These are phyloP conservation scores for Candida peoriensis DNA, from an alignment of 805 yeast genomes.

Conservation along the genomic window DNA sequence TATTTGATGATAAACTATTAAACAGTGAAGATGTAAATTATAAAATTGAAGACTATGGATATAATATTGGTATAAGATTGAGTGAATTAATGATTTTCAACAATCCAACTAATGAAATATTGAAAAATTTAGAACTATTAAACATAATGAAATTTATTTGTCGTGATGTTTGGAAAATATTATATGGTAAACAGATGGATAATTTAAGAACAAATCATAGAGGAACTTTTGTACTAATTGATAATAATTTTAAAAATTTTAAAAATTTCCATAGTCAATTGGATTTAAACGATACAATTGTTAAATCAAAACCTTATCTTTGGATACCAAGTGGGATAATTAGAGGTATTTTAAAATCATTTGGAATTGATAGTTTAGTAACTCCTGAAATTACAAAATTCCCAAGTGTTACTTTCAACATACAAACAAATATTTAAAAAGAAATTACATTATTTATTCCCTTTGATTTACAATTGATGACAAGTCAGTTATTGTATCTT, in stretches of 20 bases:
- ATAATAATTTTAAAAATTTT: slow-evolving; percentile 54
- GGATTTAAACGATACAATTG: slow-evolving; percentile 39
- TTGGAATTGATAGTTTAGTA: slow-evolving; percentile 64
- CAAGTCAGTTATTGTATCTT: slow-evolving; percentile 50
- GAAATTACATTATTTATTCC: neutral
- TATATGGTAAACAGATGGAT: slow-evolving; percentile 85
- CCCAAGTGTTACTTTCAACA: slow-evolving; percentile 70
- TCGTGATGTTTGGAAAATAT: slow-evolving; percentile 80
- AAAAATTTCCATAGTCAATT: slow-evolving; percentile 41
- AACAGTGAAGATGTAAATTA: slow-evolving; percentile 46
- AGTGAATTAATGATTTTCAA: slow-evolving; percentile 43
- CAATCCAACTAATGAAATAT: slow-evolving; percentile 42
- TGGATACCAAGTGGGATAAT: slow-evolving; percentile 77
- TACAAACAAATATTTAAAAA: slow-evolving; percentile 41
- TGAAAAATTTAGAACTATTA: slow-evolving; percentile 54
- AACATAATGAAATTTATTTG: slow-evolving; percentile 91
- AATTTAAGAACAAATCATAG: slow-evolving; percentile 89
- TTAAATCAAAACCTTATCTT: slow-evolving; percentile 43
- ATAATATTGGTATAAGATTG: slow-evolving; percentile 56
- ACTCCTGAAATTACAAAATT: slow-evolving; percentile 56
- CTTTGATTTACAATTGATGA: slow-evolving; percentile 35
- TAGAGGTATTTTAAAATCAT: slow-evolving; percentile 62
- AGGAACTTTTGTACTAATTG: slow-evolving; percentile 76
- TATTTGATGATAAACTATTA: slow-evolving; percentile 31
- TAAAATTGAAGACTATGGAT: slow-evolving; percentile 69